phyloP scores from a whole-genome alignment of 2,329 filamentous ascomycete species.

The Nigrospora sphaerica region DNA sequence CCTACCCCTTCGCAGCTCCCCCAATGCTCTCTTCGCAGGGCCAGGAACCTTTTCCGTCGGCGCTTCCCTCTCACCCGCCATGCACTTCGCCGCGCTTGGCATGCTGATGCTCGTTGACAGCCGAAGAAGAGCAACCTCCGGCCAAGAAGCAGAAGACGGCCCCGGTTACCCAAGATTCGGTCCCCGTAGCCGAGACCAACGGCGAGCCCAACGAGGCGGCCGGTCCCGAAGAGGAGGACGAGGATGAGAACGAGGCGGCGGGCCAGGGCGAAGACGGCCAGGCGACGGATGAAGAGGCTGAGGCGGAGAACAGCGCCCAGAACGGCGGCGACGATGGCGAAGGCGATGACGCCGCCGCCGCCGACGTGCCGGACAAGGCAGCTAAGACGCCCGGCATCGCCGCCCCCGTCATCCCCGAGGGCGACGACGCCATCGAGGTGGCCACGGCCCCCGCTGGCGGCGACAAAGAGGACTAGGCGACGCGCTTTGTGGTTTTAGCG shows the following conservation, averaged over 20 bases:
- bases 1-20: not conserved
- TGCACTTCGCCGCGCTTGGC: too few relatives aligned
- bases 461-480: too few relatives aligned
- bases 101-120: too few relatives aligned
- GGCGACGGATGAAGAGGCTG: constrained; percentile 13
- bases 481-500: too few relatives aligned
- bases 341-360: not conserved
- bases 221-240: constrained; percentile 18
- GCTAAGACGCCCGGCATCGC: too few relatives aligned
- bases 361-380: too few relatives aligned
- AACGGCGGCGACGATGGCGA: constrained; percentile 14
- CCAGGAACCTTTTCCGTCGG: not conserved
- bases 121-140: constrained; percentile 9
- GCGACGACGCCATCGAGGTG: too few relatives aligned
- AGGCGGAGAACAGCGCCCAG: constrained; percentile 11
- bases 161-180: constrained; percentile 10
- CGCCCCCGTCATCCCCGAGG: too few relatives aligned
- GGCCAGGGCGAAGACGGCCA: constrained; percentile 9
- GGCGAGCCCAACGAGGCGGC: constrained; percentile 17
- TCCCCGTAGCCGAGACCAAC: constrained; percentile 15
- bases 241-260: constrained; percentile 11
- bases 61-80: too few relatives aligned
- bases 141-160: constrained; percentile 24
- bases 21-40: not conserved
- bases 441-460: too few relatives aligned